Percentiles rank a stretch among this genome's conserved stretches.
phyloP scores from a whole-genome alignment of 73 alveolate genomes.

The Symbiodinium pilosum region DNA sequence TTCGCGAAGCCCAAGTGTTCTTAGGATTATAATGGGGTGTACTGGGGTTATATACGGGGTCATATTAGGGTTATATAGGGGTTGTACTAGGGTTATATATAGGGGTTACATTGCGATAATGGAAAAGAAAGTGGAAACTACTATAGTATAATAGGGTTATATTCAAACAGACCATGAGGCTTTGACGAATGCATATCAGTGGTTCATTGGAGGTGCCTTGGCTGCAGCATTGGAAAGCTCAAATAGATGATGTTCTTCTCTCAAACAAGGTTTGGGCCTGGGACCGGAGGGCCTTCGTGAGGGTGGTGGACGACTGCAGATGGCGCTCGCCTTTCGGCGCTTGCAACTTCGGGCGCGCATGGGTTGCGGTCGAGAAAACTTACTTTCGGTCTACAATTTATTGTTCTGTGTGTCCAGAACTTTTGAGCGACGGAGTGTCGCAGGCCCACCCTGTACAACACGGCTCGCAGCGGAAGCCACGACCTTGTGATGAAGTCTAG shows the following conservation, averaged over 20 bases:
- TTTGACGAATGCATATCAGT: not conserved
- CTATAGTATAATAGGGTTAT: too few species aligned
- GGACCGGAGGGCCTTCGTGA: not conserved
- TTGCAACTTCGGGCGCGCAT: conserved; percentile 24
- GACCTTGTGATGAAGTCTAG: too few species aligned
- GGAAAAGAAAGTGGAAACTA: too few species aligned
- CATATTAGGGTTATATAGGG: too few species aligned
- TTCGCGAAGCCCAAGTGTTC: too few species aligned
- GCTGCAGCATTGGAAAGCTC: too few species aligned
- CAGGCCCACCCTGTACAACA: conserved; percentile 33
- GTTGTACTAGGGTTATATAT: too few species aligned
- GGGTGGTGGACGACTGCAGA: not conserved
- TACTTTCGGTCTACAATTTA: too few species aligned
- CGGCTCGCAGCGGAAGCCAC: not conserved
- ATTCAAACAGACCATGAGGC: not conserved
- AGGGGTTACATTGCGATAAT: too few species aligned
- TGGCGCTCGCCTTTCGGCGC: conserved; percentile 54
- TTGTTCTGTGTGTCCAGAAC: too few species aligned
- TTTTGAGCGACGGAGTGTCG: not conserved
- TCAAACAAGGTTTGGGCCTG: not conserved
- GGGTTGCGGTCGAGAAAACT: too few species aligned
- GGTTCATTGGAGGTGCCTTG: conserved; percentile 12
- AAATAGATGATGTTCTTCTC: not conserved
- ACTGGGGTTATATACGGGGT: not conserved
- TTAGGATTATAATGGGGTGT: too few species aligned